Evolutionary conservation across 768 basidiomycete genomes (phyloP), one percentile per base, ranked within the genome.

Genomic region (Neoboletus brunneissimus): DNA sequence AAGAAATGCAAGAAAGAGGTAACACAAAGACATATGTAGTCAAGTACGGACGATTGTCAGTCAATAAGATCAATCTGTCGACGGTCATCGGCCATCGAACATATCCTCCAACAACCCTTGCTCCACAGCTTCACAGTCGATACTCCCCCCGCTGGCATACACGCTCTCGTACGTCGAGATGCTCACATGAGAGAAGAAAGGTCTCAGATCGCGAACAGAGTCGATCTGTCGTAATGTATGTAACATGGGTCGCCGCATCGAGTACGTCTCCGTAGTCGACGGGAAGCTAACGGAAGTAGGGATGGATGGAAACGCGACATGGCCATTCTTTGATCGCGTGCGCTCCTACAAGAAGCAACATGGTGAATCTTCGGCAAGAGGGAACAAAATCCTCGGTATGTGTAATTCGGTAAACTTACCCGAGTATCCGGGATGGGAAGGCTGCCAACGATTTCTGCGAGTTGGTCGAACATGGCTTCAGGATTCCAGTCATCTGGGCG

Each of bases 111-210:
- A 74, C 45, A 99, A 71, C 6, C 87, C 84, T 45, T 77, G 78
- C 72, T 98, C 96, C 22, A 99, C 87, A 3, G 85, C 86, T 32
- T 85, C 87, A 94, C 92, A 96, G 67, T 98, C 95, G 20, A 98
- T 77, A 54, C 81, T 85, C 0, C 89, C 87, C 15, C 82, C 84
- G 61, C 88, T 88, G 8, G 83, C 83, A 70, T 98, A 99, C 46
- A 96, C 81, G 56, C 88, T 89, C 74, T 98, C 94, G 68, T 94
- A 98, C 11, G 89, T 88, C 5, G 87, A 78, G 49, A 96, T 85
- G 71, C 94, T 96, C 48, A 94, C 87, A 54, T 86, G 82, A 1
- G 92, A 86, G 72, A 98, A 94, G 77, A 99, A 99, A 1, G 88
- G 82, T n/a, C 86, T 80, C 25, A 99, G 76, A 65, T 97, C 91